A percentile compares a stretch with the other conserved stretches of the same genome.
phyloP scores from a whole-genome alignment of 108 stramenopile genomes.

The Nannochloropsis granulata region DNA sequence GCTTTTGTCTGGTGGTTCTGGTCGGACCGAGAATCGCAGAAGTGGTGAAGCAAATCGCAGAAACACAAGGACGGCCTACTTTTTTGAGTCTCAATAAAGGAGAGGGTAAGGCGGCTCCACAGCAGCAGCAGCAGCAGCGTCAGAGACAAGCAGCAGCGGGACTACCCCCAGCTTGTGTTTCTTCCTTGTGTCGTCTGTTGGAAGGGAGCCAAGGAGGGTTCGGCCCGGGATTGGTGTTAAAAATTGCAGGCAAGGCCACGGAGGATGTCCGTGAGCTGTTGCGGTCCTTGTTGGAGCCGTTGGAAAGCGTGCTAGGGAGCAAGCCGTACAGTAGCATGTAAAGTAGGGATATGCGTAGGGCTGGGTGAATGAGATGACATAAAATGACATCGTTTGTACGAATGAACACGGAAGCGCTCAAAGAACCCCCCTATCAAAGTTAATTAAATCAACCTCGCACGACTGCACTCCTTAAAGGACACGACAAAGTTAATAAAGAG shows the following conservation, averaged over 20 bases:
- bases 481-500: no score
- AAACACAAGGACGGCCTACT: neutral
- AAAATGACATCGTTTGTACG: no score
- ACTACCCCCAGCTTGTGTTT: neutral
- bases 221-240: neutral
- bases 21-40: neutral
- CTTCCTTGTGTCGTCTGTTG: neutral
- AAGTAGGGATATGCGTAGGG: neutral
- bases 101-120: neutral
- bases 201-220: neutral
- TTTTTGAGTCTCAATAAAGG: neutral
- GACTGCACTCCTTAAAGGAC: no score
- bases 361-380: no score
- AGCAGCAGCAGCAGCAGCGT: neutral
- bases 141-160: neutral
- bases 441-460: no score
- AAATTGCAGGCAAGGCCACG: neutral
- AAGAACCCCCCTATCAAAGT: no score
- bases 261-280: neutral
- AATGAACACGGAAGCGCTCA: no score
- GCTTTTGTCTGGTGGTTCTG: neutral
- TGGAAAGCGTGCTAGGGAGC: neutral
- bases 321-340: neutral
- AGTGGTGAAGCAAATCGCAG: neutral
- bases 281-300: neutral